Percentiles rank a stretch among this genome's conserved stretches.
Conservation (phyloP, 2,329 filamentous ascomycete genomes). For the Sporothrix globosa region DNA sequence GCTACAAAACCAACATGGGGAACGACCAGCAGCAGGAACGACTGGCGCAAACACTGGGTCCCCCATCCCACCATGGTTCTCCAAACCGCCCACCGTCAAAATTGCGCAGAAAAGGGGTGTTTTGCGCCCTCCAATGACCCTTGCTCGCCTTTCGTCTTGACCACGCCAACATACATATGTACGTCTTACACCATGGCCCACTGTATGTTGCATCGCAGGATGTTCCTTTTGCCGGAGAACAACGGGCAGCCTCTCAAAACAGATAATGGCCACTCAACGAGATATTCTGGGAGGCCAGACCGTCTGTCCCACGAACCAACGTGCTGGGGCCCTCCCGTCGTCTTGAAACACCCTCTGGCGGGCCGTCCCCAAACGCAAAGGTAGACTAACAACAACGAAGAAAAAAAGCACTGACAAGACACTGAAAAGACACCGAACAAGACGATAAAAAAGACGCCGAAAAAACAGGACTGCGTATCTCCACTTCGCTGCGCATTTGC, state of each 20-base stretch:
- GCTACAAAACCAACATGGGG: neutral
- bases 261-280: neutral
- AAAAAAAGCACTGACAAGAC: too few relatives aligned
- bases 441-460: too few relatives aligned
- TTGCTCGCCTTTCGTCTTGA: neutral
- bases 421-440: too few relatives aligned
- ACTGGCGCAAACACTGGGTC: neutral
- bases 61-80: conserved; percentile 14
- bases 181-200: neutral
- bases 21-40: neutral
- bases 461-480: neutral
- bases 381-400: too few relatives aligned
- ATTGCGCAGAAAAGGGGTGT: too few relatives aligned
- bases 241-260: neutral
- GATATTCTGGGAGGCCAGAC: neutral
- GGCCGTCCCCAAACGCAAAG: too few relatives aligned
- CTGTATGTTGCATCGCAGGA: neutral
- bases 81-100: neutral
- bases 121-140: too few relatives aligned
- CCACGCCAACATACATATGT: neutral
- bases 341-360: too few relatives aligned
- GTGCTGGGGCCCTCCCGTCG: neutral
- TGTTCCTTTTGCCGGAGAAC: neutral
- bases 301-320: conserved; percentile 18
- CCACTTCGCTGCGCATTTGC: conserved; percentile 19